Evolutionary conservation across 139 green algal genomes (phyloP), one percentile per base, ranked within the genome.

Genomic region (Chlorella ohadii): DNA sequence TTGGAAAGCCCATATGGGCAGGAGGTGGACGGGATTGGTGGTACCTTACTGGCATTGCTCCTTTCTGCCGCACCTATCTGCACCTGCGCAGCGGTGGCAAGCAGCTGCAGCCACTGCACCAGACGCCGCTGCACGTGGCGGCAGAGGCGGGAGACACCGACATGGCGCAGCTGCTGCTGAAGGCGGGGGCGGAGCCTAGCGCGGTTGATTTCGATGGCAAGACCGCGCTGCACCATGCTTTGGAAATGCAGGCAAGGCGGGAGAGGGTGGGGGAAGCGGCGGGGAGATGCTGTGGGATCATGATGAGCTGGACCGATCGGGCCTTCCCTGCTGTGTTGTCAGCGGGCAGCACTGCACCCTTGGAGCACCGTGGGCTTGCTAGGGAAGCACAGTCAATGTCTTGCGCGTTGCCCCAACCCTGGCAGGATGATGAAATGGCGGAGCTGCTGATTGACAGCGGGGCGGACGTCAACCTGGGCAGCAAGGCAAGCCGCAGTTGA

Each of bases 201-300:
- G 82, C 4, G 83, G 88, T 72, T 20, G 89, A 93, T 67, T 94
- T 90, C 44, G 87, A 93, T 66, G 88, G 87, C 13, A 75, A 85
- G 76, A 84, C 85, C 0, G 61, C 88, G 19, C 87, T 95, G 70
- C 91, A 94, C 70, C 16, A 88, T 15, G 92, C 92, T 20, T 61
- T 95, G 68, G 90, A 93, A 57, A 76, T 82, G 72, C 72, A 64
- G 72, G 72, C 44, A 28, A 19, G 51, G 51, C 17, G 61, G 61
- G 4, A 28, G n/a, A 27, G 22, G 57, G 22, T 19, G 22, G 20
- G 22, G 20, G 57, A 27, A 11, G 44, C 11, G 44, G 44, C 11
- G 19, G 65, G 4, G 12, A 41, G 1, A 1, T n/a, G n/a, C n/a
- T n/a, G n/a, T n/a, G n/a, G n/a, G n/a, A n/a, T n/a, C n/a, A n/a